Conservation (phyloP, 805 yeast genomes). For the Sugiyamaella valdiviana region DNA sequence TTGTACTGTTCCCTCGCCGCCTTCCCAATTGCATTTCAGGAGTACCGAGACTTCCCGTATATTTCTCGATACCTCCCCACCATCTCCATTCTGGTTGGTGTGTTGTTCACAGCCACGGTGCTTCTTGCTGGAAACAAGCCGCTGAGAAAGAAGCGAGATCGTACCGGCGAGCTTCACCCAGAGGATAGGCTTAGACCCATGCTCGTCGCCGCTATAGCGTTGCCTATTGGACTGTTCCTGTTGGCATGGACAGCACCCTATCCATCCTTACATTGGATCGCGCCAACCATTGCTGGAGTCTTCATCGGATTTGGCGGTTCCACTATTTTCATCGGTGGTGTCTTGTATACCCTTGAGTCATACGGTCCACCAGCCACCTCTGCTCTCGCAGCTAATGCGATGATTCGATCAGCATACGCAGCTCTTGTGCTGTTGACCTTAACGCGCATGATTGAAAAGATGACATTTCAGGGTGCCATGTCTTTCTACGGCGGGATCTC, state of each 20-base stretch:
- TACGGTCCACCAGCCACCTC: slow-evolving; percentile 6
- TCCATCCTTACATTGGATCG: slow-evolving; percentile 9
- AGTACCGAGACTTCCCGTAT: slow-evolving; percentile 4
- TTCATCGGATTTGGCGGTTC: slow-evolving; percentile 10
- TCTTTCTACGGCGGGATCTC: slow-evolving; percentile 11
- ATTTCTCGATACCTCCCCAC: slow-evolving; percentile 3
- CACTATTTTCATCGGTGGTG: slow-evolving; percentile 6
- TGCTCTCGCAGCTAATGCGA: slow-evolving; percentile 5
- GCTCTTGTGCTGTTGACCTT: slow-evolving; percentile 1
- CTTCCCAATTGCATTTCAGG: slow-evolving; percentile 6
- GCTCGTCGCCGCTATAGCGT: slow-evolving; percentile 3
- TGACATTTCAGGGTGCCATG: slow-evolving; percentile 12
- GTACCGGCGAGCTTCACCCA: slow-evolving; percentile 1
- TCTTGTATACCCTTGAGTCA: slow-evolving; percentile 7
- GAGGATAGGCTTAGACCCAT: slow-evolving; percentile 5
- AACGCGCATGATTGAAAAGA: slow-evolving; percentile 6
- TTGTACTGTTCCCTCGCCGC: slow-evolving; percentile 6
- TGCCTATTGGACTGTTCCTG: slow-evolving; percentile 15
- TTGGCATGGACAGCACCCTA: slow-evolving; percentile 15
- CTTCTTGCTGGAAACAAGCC: not conserved
- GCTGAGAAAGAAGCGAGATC: not conserved
- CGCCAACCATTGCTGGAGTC: slow-evolving; percentile 6
- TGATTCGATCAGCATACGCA: slow-evolving; percentile 4
- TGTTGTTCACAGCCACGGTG: slow-evolving; percentile 1
- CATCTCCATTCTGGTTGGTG: slow-evolving; percentile 6